These are phyloP conservation scores for Botrytis paeoniae DNA, from an alignment of 2,329 filamentous ascomycete genomes.

Conservation along the genomic window DNA sequence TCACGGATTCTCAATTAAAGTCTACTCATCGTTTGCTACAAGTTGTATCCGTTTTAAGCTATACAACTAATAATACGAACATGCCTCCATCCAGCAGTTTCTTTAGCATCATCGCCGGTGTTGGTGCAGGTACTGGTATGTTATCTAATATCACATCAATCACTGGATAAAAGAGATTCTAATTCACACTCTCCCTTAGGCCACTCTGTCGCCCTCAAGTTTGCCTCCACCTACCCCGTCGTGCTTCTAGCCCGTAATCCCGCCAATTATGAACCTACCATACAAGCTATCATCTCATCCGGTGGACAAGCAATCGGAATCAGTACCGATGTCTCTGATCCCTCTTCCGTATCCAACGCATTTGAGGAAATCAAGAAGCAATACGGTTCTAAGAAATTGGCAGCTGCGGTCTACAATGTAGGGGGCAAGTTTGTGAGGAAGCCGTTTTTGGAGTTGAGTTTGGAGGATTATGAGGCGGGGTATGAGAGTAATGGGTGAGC, in stretches of 20 bases:
- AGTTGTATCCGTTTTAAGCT: background rate
- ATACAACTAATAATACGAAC: background rate
- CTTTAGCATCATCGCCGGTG: conserved; percentile 68
- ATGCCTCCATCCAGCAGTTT: conserved; percentile 43
- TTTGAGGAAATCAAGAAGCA: conserved; percentile 61
- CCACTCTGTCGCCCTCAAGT: conserved; percentile 52
- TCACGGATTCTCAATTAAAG: background rate
- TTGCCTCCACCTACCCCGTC: conserved; percentile 66
- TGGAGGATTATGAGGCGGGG: conserved; percentile 49
- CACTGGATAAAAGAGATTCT: background rate
- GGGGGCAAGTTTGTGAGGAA: conserved; percentile 49
- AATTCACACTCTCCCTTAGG: conserved; percentile 36
- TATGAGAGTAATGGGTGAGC: conserved; percentile 51
- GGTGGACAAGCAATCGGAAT: conserved; percentile 72
- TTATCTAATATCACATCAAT: too few relatives aligned
- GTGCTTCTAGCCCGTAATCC: conserved; percentile 70
- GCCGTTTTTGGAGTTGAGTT: conserved; percentile 56
- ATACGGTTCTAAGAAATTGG: conserved; percentile 47
- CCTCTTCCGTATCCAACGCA: conserved; percentile 51
- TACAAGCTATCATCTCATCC: conserved; percentile 62
- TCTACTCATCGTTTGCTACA: background rate
- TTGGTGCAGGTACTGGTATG: conserved; percentile 63
- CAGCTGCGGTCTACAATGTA: conserved; percentile 71
- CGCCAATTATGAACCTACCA: conserved; percentile 62
- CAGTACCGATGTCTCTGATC: conserved; percentile 59